These are phyloP conservation scores for Globisporangium recalcitrans DNA, from an alignment of 352 stramenopile genomes.

Conservation along the genomic window DNA sequence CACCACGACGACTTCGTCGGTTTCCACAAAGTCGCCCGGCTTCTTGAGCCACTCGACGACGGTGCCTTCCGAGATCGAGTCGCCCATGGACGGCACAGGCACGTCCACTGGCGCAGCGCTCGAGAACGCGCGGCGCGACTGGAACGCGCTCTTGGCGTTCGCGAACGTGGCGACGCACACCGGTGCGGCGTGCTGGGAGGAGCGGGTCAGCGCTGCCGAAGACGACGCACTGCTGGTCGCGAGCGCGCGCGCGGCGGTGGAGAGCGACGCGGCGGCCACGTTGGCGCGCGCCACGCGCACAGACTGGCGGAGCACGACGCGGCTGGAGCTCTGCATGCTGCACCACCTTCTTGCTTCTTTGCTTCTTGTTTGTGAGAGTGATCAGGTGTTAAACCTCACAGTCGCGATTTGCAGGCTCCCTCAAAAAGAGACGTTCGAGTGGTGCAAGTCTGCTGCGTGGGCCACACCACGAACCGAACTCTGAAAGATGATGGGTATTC, in stretches of 20 bases:
- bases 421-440: no score
- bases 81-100: constrained; percentile 87
- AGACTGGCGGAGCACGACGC: constrained; percentile 20
- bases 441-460: not conserved
- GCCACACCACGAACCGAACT: not conserved
- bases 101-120: constrained; percentile 36
- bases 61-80: constrained; percentile 98
- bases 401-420: not conserved
- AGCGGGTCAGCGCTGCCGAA: constrained; percentile 3
- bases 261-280: constrained; percentile 7
- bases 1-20: constrained; percentile 96
- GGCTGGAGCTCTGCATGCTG: constrained; percentile 32
- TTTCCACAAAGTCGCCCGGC: constrained; percentile 91
- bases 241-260: constrained; percentile 12
- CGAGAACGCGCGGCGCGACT: constrained; percentile 36
- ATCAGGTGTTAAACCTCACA: not conserved
- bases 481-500: not conserved
- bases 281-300: constrained; percentile 25
- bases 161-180: not conserved
- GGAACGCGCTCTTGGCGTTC: constrained; percentile 10
- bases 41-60: constrained; percentile 95
- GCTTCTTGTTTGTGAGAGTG: not conserved
- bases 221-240: not conserved
- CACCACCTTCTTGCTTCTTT: not conserved
- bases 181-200: not conserved